phyloP scores from a whole-genome alignment of 257 asterid species.

The Linderniella brevidens region DNA sequence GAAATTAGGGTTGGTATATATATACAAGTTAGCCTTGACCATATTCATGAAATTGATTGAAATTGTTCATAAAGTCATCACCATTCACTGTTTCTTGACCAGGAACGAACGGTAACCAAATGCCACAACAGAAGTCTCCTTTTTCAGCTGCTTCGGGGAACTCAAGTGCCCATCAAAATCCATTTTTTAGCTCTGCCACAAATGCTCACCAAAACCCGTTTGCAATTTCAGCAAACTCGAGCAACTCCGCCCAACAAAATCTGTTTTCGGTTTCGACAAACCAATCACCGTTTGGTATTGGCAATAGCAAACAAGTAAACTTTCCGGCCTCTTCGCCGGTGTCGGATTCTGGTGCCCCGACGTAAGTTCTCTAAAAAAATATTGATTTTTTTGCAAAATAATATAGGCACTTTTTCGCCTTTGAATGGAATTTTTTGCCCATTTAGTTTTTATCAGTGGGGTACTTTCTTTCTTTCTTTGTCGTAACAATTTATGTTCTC shows the following conservation, averaged over 20 bases:
- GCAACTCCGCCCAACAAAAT: slow-evolving; percentile 20
- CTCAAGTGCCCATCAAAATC: too few relatives aligned
- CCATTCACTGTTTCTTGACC: too few relatives aligned
- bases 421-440: not conserved
- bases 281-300: slow-evolving; percentile 24
- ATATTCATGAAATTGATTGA: too few relatives aligned
- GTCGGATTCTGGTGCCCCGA: slow-evolving; percentile 11
- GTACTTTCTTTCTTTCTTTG: slow-evolving; percentile 1
- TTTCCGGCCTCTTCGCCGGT: slow-evolving; percentile 8
- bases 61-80: too few relatives aligned
- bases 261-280: slow-evolving; percentile 25
- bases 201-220: slow-evolving; percentile 29
- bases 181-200: slow-evolving; percentile 23
- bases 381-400: too few relatives aligned
- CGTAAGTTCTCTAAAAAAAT: slow-evolving; percentile 24
- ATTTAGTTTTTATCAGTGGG: not conserved
- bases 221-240: slow-evolving; percentile 21
- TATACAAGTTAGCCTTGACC: too few relatives aligned
- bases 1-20: too few relatives aligned
- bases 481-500: slow-evolving; percentile 7
- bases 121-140: too few relatives aligned
- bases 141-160: too few relatives aligned
- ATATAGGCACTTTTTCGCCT: not conserved
- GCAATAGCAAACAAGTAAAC: slow-evolving; percentile 8
- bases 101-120: too few relatives aligned